Conservation (phyloP, 306 rosid species). For the Styphnolobium japonicum region DNA sequence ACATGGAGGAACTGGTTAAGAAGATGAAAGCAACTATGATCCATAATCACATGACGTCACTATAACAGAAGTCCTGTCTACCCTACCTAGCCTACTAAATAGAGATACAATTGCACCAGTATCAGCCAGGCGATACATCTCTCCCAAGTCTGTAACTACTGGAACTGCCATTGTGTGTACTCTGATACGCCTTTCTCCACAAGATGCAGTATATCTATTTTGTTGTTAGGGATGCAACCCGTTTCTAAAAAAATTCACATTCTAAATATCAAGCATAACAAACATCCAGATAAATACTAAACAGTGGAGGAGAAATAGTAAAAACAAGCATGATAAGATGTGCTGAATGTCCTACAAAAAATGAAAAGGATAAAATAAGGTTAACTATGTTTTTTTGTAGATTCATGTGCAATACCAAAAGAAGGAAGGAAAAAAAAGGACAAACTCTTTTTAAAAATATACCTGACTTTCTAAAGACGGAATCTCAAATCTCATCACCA, state of each 20-base stretch:
- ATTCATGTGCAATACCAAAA: background rate
- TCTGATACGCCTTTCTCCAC: conserved; percentile 98
- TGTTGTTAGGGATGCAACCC: conserved; percentile 51
- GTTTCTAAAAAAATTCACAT: background rate
- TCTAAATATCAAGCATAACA: conserved; percentile 20
- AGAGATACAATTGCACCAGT: conserved; percentile 81
- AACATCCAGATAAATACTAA: background rate
- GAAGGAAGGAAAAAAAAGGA: background rate
- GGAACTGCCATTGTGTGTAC: conserved; percentile 93
- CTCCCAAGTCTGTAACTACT: conserved; percentile 83
- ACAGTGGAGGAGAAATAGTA: conserved; percentile 7
- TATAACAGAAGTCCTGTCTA: conserved; percentile 17
- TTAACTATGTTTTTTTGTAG: background rate
- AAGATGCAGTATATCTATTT: conserved; percentile 92
- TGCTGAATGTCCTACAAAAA: background rate
- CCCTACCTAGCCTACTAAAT: conserved; percentile 81
- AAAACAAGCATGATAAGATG: conserved; percentile 23
- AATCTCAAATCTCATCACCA: conserved; percentile 6
- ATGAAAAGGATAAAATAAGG: background rate
- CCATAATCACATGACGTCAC: conserved; percentile 6
- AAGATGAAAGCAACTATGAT: conserved; percentile 31
- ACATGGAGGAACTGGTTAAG: conserved; percentile 32
- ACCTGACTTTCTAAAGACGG: background rate
- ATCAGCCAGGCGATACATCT: conserved; percentile 91
- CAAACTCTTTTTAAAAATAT: background rate